phyloP scores from a whole-genome alignment of 2,329 filamentous ascomycete genomes.

The Penicillium sp. region DNA sequence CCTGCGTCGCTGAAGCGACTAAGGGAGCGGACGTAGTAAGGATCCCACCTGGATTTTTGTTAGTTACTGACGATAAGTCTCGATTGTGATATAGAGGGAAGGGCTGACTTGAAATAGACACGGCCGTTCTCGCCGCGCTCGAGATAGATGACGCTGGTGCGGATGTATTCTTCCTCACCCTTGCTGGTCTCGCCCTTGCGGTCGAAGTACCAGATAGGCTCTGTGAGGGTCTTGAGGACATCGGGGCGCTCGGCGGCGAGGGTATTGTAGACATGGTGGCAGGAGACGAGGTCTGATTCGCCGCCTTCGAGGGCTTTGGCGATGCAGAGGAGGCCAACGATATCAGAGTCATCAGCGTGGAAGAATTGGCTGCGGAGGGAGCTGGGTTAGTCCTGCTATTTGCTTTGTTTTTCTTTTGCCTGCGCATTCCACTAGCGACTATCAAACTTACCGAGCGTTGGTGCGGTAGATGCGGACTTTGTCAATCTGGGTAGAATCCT shows the following conservation, averaged over 20 bases:
- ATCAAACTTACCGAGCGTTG: conserved; percentile 59
- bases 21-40: conserved; percentile 79
- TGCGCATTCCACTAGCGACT: neutral
- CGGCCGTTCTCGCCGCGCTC: conserved; percentile 66
- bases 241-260: conserved; percentile 74
- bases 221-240: conserved; percentile 70
- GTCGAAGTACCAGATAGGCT: conserved; percentile 89
- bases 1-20: conserved; percentile 71
- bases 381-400: neutral
- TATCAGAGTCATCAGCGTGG: conserved; percentile 78
- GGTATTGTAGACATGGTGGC: conserved; percentile 78
- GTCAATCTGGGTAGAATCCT: conserved; percentile 77
- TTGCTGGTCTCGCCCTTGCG: conserved; percentile 78
- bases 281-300: conserved; percentile 76
- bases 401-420: neutral
- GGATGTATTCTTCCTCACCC: conserved; percentile 73
- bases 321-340: conserved; percentile 81
- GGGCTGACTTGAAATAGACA: conserved; percentile 67
- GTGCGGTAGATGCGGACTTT: conserved; percentile 89
- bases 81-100: neutral
- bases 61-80: neutral
- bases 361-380: conserved; percentile 66
- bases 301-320: conserved; percentile 76
- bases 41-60: conserved; percentile 63
- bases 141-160: conserved; percentile 71